Percentiles rank a stretch among this genome's conserved stretches.
Evolutionary conservation across 352 stramenopile species (phyloP).

Genomic region (Plasmopara muralis): DNA sequence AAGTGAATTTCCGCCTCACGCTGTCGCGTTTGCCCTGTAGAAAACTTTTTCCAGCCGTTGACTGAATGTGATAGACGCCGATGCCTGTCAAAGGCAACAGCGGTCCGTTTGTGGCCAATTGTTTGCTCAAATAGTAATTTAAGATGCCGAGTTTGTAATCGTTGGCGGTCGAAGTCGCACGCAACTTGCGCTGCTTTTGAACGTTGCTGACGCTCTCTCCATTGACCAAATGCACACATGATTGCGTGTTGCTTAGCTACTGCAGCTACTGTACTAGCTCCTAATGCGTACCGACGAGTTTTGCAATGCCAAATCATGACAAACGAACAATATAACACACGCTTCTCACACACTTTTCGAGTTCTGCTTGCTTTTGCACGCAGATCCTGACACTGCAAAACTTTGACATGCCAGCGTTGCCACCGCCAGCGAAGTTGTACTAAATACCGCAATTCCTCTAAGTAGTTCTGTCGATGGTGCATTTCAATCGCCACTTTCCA

Average conservation of each 20-base stretch:
- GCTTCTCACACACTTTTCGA: conserved; percentile 1
- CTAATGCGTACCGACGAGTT: conserved; percentile 14
- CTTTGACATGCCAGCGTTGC: conserved; percentile 12
- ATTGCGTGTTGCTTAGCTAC: conserved; percentile 8
- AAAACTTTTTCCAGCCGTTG: conserved; percentile 8
- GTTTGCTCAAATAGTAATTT: conserved; percentile 5
- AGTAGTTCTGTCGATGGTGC: conserved; percentile 9
- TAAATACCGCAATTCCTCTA: conserved; percentile 8
- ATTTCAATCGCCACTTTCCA: conserved; percentile 17
- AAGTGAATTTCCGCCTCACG: conserved; percentile 13
- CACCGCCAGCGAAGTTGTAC: conserved; percentile 21
- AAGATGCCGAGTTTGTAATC: conserved; percentile 6
- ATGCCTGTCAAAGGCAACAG: conserved; percentile 8
- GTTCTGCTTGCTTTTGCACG: conserved; percentile 2
- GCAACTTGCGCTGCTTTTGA: conserved; percentile 4
- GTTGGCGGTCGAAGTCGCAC: conserved; percentile 3
- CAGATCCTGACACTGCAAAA: background rate
- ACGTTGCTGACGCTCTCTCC: conserved; percentile 10
- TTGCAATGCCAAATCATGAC: conserved; percentile 18
- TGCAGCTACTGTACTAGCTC: conserved; percentile 1
- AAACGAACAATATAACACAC: conserved; percentile 7
- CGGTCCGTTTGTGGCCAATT: conserved; percentile 4
- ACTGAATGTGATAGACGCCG: conserved; percentile 4
- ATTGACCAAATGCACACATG: conserved; percentile 3
- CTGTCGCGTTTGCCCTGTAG: conserved; percentile 4